A percentile compares a stretch with the other conserved stretches of the same genome.
Conservation (phyloP, 1,284 basidiomycete genomes). For the Wolfiporia cocos region DNA sequence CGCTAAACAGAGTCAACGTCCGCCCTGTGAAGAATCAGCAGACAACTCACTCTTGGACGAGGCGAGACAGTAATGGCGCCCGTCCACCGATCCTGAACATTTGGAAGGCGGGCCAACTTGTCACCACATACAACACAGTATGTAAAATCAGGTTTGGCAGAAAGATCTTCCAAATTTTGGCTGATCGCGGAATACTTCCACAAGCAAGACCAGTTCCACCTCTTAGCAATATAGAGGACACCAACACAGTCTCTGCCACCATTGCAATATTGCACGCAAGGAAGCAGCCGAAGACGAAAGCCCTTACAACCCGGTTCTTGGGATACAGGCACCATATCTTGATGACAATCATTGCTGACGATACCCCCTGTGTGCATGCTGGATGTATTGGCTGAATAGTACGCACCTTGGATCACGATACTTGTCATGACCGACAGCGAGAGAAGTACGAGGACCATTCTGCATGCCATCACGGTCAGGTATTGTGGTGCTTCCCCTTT, state of each 20-base stretch:
- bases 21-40: too few relatives aligned
- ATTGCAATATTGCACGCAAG: not conserved
- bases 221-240: too few relatives aligned
- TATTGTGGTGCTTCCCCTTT: too few relatives aligned
- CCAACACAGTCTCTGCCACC: too few relatives aligned
- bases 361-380: too few relatives aligned
- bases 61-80: slow-evolving; percentile 13
- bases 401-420: too few relatives aligned
- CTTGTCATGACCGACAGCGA: too few relatives aligned
- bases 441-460: too few relatives aligned
- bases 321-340: not conserved
- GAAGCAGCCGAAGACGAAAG: not conserved
- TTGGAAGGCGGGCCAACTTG: slow-evolving; percentile 12
- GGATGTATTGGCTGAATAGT: too few relatives aligned
- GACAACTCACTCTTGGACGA: slow-evolving; percentile 22
- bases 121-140: slow-evolving; percentile 17
- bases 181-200: slow-evolving; percentile 14
- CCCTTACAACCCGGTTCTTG: not conserved
- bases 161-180: slow-evolving; percentile 17
- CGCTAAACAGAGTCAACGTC: slow-evolving; percentile 12
- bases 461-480: too few relatives aligned
- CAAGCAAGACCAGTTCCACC: too few relatives aligned
- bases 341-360: not conserved
- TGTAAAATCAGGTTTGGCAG: slow-evolving; percentile 17
- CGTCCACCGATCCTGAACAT: slow-evolving; percentile 9